Conservation (phyloP, 345 rosid genomes). For the Triadica sebifera region DNA sequence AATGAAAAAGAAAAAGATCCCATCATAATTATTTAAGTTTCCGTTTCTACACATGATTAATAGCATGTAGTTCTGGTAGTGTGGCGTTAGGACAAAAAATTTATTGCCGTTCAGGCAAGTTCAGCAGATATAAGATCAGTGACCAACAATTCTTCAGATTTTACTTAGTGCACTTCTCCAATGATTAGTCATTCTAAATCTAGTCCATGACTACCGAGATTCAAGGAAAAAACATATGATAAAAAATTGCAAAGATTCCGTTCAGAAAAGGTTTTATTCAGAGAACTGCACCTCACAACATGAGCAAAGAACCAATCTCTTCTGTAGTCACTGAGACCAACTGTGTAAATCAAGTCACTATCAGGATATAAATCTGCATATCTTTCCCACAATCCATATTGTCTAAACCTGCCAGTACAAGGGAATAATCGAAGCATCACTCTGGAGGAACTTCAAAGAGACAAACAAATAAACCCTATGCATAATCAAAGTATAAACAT, state of each 20-base stretch:
- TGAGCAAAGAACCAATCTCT: constrained; percentile 34
- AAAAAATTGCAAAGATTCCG: not conserved
- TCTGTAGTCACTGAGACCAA: constrained; percentile 22
- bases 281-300: constrained; percentile 25
- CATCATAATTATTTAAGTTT: not conserved
- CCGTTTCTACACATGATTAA: not conserved
- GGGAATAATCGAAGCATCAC: not conserved
- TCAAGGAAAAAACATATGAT: not conserved
- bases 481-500: not conserved
- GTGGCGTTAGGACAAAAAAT: not conserved
- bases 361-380: constrained; percentile 29
- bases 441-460: constrained; percentile 1
- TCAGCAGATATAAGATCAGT: not conserved
- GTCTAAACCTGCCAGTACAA: constrained; percentile 27
- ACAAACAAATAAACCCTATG: not conserved
- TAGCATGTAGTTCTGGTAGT: not conserved
- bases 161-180: not conserved
- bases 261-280: not conserved
- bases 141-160: not conserved
- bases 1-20: constrained; percentile 2
- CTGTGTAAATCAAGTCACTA: constrained; percentile 25
- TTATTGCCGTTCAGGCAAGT: not conserved
- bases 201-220: not conserved
- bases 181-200: not conserved
- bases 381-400: constrained; percentile 35